These are phyloP conservation scores for Umbilicus rupestris DNA, from an alignment of 164 flowering plant genomes.

Conservation along the genomic window DNA sequence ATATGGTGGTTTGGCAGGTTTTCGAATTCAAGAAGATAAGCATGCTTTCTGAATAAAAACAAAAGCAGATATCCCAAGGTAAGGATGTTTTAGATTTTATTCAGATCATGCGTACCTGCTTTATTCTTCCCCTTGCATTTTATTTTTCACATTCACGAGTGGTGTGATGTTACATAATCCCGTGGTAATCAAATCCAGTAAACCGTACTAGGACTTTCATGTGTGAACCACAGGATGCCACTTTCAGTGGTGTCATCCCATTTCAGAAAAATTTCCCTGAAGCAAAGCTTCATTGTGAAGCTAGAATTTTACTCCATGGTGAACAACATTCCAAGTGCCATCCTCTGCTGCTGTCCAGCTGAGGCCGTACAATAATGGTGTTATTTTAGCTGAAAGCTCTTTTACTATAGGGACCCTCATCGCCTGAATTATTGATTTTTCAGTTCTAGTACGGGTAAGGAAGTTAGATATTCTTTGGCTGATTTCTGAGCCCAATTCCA, in stretches of 20 bases:
- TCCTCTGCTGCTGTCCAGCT: neutral
- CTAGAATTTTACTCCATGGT: neutral
- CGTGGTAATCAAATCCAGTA: too few relatives aligned
- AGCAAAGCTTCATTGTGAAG: neutral
- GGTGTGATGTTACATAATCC: neutral
- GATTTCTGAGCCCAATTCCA: neutral
- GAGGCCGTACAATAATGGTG: neutral
- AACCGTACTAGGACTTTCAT: neutral
- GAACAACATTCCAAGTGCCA: conserved; percentile 4
- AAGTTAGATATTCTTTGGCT: neutral
- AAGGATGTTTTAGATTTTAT: conserved; percentile 3
- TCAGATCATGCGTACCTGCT: conserved; percentile 1
- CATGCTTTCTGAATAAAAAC: neutral
- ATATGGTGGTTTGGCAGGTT: neutral
- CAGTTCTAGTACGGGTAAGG: neutral
- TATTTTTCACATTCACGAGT: neutral
- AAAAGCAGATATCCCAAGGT: neutral
- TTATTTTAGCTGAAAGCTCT: neutral
- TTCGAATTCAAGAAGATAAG: neutral
- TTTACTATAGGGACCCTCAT: neutral
- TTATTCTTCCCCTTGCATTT: neutral
- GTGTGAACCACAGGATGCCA: neutral
- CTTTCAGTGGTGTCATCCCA: neutral
- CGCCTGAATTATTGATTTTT: neutral
- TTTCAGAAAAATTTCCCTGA: neutral